Conservation (phyloP, 176 grass and related monocot species). For the Oryza longistaminata region DNA sequence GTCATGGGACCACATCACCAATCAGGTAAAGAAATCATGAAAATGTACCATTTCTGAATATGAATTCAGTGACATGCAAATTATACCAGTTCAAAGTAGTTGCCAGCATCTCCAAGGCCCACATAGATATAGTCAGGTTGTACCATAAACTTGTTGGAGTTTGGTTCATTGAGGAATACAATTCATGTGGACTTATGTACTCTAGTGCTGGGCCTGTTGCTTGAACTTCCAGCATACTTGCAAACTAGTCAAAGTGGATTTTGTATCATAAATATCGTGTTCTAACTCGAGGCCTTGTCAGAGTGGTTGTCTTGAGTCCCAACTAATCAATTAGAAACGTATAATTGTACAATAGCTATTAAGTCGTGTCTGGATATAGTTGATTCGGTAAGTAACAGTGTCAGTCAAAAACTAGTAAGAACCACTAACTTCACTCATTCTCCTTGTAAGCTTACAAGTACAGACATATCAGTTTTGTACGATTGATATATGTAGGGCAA, state of each 20-base stretch:
- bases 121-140: background rate
- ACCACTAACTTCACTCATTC: background rate
- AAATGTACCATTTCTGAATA: slow-evolving; percentile 12
- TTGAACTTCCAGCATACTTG: background rate
- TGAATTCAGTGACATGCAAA: background rate
- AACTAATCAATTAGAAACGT: background rate
- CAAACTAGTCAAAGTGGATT: background rate
- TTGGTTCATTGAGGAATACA: background rate
- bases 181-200: background rate
- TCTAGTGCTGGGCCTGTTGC: background rate
- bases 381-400: background rate
- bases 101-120: background rate
- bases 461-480: background rate
- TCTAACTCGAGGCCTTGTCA: background rate
- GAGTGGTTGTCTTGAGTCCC: background rate
- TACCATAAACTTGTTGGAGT: slow-evolving; percentile 3
- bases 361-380: background rate
- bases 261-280: background rate
- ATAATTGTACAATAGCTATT: background rate
- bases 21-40: slow-evolving; percentile 66
- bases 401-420: background rate
- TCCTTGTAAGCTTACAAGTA: background rate
- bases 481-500: slow-evolving; percentile 3
- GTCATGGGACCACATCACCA: slow-evolving; percentile 93
- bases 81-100: background rate